Conservation (phyloP, 495 filamentous ascomycete species). For the Penicillium robsamsonii region DNA sequence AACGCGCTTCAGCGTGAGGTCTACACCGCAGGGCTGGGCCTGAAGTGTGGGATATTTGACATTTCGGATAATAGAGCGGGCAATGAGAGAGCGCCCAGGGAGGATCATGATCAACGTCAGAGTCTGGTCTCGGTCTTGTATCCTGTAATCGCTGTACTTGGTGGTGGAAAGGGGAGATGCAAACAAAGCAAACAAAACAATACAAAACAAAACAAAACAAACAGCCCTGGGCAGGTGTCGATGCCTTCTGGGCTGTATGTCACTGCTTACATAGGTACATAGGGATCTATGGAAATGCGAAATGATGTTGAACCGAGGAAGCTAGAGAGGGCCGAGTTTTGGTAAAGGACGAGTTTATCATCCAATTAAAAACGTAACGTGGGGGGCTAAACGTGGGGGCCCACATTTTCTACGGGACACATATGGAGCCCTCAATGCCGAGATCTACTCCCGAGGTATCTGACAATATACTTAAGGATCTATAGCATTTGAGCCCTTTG, state of each 20-base stretch:
- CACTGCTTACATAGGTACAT: too few relatives aligned
- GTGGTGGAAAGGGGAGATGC: background rate
- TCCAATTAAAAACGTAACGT: background rate
- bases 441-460: background rate
- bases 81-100: slow-evolving; percentile 24
- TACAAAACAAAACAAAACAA: too few relatives aligned
- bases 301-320: background rate
- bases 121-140: background rate
- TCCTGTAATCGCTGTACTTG: background rate
- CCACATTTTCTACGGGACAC: background rate
- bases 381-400: background rate
- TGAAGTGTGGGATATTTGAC: slow-evolving; percentile 29
- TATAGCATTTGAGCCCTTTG: background rate
- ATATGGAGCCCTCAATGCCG: background rate
- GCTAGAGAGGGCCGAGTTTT: background rate
- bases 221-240: too few relatives aligned
- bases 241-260: too few relatives aligned
- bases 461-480: too few relatives aligned
- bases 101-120: slow-evolving; percentile 20
- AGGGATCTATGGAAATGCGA: too few relatives aligned
- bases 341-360: too few relatives aligned
- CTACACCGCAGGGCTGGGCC: slow-evolving; percentile 45
- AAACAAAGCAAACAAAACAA: background rate
- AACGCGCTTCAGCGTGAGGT: slow-evolving; percentile 38
- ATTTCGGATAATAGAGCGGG: slow-evolving; percentile 33